Conservation (phyloP, 805 yeast species). For the Candida maesae region DNA sequence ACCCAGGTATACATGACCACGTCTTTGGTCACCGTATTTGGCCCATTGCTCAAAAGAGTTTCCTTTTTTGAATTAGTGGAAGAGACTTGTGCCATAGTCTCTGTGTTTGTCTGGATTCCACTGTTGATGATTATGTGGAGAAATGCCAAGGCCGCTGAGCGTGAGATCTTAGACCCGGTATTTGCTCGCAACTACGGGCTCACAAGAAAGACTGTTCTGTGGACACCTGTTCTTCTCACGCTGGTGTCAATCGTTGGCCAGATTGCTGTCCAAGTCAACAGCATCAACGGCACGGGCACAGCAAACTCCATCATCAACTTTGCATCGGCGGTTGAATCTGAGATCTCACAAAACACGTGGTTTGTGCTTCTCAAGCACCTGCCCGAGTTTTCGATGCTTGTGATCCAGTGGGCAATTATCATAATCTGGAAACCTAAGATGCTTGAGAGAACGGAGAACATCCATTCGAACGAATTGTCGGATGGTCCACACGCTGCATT, state of each 20-base stretch:
- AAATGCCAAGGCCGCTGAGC: slow-evolving; percentile 14
- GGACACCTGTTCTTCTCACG: slow-evolving; percentile 9
- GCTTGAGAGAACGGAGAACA: slow-evolving; percentile 15
- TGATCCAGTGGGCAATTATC: slow-evolving; percentile 13
- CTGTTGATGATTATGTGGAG: slow-evolving; percentile 18
- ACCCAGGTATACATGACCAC: slow-evolving; percentile 1
- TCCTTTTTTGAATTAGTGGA: slow-evolving; percentile 3
- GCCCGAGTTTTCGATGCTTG: slow-evolving; percentile 12
- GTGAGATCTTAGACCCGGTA: slow-evolving; percentile 16
- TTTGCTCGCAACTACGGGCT: slow-evolving; percentile 10
- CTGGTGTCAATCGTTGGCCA: slow-evolving; percentile 1
- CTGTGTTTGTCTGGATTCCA: slow-evolving; percentile 18
- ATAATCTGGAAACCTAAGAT: slow-evolving; percentile 12
- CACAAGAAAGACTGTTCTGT: slow-evolving; percentile 6
- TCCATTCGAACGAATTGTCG: slow-evolving; percentile 11
- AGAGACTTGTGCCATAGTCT: slow-evolving; percentile 13
- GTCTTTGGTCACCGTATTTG: slow-evolving; percentile 12
- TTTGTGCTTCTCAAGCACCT: slow-evolving; percentile 13
- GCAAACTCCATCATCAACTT: background rate
- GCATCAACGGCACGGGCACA: background rate
- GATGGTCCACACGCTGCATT: slow-evolving; percentile 8
- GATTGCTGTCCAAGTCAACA: background rate
- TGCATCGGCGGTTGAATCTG: slow-evolving; percentile 6
- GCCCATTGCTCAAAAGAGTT: slow-evolving; percentile 20
- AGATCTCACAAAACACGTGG: slow-evolving; percentile 8